Evolutionary conservation across 129 eudicot species (phyloP).

Genomic region (Logfia minima): DNA sequence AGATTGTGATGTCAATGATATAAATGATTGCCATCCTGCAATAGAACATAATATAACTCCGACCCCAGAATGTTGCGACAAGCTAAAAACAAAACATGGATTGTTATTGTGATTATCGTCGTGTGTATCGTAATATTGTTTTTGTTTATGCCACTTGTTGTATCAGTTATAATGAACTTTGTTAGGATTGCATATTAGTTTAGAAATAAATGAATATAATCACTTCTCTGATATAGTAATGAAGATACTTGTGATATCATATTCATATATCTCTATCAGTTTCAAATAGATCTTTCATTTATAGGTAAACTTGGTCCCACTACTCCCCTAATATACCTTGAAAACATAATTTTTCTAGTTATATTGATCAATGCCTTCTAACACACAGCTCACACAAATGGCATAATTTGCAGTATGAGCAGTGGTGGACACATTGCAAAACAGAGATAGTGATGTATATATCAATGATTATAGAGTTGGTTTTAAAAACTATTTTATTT

Average conservation of each 20-base stretch:
- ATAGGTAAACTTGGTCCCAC: background rate
- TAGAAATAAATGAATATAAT: no score
- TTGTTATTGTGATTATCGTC: conserved; percentile 13
- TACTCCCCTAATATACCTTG: background rate
- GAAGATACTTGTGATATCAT: no score
- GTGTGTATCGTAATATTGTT: background rate
- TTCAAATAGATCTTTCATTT: background rate
- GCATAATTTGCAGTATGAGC: background rate
- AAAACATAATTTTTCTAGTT: background rate
- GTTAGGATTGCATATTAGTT: no score
- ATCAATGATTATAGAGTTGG: no score
- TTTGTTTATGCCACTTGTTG: conserved; percentile 20
- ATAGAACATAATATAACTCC: background rate
- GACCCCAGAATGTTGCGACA: background rate
- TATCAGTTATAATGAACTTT: background rate
- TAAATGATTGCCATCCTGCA: background rate
- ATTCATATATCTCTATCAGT: background rate
- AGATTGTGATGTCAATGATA: background rate
- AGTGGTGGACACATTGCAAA: background rate
- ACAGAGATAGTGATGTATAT: background rate
- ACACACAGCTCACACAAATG: background rate
- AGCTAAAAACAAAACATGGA: conserved; percentile 6
- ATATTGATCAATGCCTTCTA: no score
- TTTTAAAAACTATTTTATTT: no score
- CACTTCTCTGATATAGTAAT: no score